These are phyloP conservation scores for Taiozyma sp. DNA, from an alignment of 1,139 yeast genomes.

Conservation along the genomic window DNA sequence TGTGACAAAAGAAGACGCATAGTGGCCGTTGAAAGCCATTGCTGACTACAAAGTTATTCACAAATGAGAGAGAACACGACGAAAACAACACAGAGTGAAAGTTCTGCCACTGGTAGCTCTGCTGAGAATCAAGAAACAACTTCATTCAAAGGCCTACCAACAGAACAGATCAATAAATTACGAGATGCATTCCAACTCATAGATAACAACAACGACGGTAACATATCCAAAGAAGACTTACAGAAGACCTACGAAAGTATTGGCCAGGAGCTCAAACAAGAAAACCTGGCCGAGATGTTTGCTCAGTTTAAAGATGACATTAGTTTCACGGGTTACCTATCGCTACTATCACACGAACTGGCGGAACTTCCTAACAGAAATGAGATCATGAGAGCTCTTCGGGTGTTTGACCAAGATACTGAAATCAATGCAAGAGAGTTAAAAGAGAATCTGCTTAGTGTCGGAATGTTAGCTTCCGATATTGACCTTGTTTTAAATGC, in stretches of 20 bases:
- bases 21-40: not conserved
- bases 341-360: conserved; percentile 60
- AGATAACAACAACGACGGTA: conserved; percentile 83
- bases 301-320: conserved; percentile 30
- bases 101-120: not conserved
- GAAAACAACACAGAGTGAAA: not conserved
- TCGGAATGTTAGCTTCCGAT: conserved; percentile 48
- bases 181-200: conserved; percentile 56
- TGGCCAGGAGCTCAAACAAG: conserved; percentile 37
- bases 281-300: conserved; percentile 48
- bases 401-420: conserved; percentile 46
- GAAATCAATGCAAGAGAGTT: conserved; percentile 47
- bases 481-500: conserved; percentile 50
- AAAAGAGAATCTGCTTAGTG: conserved; percentile 44
- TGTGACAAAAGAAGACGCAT: not conserved
- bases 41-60: not conserved
- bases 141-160: conserved; percentile 18
- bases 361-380: conserved; percentile 53
- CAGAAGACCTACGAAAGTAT: conserved; percentile 48
- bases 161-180: conserved; percentile 35
- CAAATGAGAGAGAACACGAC: not conserved
- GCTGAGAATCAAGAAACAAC: not conserved
- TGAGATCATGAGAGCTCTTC: conserved; percentile 61
- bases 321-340: conserved; percentile 67
- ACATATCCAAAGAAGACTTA: conserved; percentile 57